phyloP scores from a whole-genome alignment of 2,329 filamentous ascomycete genomes.

The Fusarium sp. region DNA sequence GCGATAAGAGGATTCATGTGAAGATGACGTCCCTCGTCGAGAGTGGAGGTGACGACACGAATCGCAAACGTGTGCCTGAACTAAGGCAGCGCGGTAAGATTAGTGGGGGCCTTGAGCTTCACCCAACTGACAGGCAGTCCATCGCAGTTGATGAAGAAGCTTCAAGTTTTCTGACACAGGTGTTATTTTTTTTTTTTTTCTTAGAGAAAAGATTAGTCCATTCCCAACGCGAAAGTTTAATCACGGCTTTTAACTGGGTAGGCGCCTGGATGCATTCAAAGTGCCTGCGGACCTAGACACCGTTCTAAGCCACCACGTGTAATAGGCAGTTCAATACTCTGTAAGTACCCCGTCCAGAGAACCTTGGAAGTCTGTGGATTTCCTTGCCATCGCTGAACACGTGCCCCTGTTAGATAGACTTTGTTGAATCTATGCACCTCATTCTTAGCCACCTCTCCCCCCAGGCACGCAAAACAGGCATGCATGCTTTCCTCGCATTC shows the following conservation, averaged over 20 bases:
- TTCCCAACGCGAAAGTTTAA: not conserved
- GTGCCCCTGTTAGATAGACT: not conserved
- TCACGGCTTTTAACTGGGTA: not conserved
- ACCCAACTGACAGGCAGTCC: not conserved
- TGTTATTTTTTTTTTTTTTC: not conserved
- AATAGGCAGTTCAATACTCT: not conserved
- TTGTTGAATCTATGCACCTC: not conserved
- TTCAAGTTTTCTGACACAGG: not conserved
- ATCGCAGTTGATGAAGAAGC: not conserved
- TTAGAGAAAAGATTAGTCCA: not conserved
- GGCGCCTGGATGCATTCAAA: not conserved
- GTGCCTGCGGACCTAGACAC: not conserved
- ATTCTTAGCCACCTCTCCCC: not conserved
- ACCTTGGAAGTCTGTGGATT: not conserved
- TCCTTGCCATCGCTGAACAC: not conserved
- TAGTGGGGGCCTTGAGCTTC: not conserved
- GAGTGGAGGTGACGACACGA: conserved; percentile 8
- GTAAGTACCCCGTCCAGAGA: not conserved
- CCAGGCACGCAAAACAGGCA: not conserved
- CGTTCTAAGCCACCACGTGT: not conserved
- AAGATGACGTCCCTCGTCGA: conserved; percentile 33
- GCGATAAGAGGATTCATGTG: conserved; percentile 29
- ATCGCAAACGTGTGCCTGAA: conserved; percentile 15
- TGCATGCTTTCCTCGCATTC: not conserved
- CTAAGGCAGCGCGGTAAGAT: not conserved